phyloP scores from a whole-genome alignment of 2,329 filamentous ascomycete genomes.

The Colletotrichum viniferum region DNA sequence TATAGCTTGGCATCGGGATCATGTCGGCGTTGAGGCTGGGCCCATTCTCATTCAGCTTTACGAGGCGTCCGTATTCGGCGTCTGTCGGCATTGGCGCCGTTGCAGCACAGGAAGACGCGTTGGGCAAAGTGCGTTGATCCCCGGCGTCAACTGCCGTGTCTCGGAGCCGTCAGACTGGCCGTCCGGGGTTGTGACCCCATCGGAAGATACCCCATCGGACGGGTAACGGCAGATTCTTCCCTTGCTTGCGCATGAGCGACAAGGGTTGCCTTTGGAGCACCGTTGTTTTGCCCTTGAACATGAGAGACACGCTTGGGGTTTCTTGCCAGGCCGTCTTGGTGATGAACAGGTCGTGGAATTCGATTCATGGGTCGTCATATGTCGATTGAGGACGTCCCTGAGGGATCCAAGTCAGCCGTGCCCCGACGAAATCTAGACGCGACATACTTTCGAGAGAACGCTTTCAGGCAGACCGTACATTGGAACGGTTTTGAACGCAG shows the following conservation, averaged over 20 bases:
- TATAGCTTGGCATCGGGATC: not conserved
- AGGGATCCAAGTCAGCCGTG: accelerated
- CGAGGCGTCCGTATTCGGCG: not conserved
- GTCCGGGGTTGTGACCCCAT: not conserved
- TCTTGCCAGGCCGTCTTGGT: not conserved
- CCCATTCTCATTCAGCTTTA: accelerated
- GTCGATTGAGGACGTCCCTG: not conserved
- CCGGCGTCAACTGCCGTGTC: not conserved
- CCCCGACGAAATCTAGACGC: too few relatives aligned
- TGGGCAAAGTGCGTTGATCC: not conserved
- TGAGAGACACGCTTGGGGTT: not conserved
- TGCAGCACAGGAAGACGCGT: not conserved
- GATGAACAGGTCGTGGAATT: not conserved
- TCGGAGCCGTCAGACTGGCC: not conserved
- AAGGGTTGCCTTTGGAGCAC: not conserved
- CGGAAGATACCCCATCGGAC: not conserved
- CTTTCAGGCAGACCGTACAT: not conserved
- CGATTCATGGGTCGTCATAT: not conserved
- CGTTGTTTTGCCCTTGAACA: not conserved
- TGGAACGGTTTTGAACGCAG: not conserved
- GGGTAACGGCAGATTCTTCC: not conserved
- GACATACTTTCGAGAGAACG: not conserved
- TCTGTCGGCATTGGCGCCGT: not conserved
- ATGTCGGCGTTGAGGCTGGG: not conserved
- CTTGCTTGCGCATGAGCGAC: not conserved